These are phyloP conservation scores for Trypanosoma avium DNA, from an alignment of 208 protist species.

Conservation along the genomic window DNA sequence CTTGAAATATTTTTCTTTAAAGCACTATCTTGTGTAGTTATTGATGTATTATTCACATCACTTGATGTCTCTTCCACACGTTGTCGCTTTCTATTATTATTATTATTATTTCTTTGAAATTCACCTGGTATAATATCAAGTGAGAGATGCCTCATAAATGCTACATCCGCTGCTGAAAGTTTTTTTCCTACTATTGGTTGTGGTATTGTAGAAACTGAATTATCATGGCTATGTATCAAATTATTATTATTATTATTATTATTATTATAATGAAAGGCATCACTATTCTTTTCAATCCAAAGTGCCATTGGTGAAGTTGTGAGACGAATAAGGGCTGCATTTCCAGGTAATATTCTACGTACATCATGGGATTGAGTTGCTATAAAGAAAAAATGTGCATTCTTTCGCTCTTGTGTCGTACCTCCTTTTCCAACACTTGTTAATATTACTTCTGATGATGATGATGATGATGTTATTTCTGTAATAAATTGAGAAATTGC, in stretches of 20 bases:
- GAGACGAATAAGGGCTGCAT: constrained; percentile 60
- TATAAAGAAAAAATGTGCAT: constrained; percentile 47
- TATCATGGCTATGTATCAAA: constrained; percentile 1
- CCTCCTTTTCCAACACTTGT: not conserved
- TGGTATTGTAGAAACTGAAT: not conserved
- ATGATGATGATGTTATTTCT: not conserved
- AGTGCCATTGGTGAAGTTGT: constrained; percentile 54
- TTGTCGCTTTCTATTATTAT: not conserved
- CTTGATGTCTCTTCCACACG: not conserved
- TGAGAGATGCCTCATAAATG: constrained; percentile 29
- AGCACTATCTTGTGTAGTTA: no score
- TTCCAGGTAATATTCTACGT: constrained; percentile 42
- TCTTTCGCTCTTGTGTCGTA: constrained; percentile 5
- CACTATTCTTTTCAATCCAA: constrained; percentile 72
- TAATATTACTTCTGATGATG: no score
- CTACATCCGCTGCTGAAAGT: constrained; percentile 28
- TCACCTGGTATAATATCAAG: constrained; percentile 9
- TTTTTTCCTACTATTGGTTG: constrained; percentile 9
- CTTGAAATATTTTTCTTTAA: no score
- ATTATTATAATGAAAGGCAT: constrained; percentile 41
- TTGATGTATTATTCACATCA: no score
- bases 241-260: constrained; percentile 8
- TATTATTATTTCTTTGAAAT: no score
- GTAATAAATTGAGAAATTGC: constrained; percentile 24
- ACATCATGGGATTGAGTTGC: constrained; percentile 83